Conservation (phyloP, 176 grass and related monocot species). For the Musa acuminata region DNA sequence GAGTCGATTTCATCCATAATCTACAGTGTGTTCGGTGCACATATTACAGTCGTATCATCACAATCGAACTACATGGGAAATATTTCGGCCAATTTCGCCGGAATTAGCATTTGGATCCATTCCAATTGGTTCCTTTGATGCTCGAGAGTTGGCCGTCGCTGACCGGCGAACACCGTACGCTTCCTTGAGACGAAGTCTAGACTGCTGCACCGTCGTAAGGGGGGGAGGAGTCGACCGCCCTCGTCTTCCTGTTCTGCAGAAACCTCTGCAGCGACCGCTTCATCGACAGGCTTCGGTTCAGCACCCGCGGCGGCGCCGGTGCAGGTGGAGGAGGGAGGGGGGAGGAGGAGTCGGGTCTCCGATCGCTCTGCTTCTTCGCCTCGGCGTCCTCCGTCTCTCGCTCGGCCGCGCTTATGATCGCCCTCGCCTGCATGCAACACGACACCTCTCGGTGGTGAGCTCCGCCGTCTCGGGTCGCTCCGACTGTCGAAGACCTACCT, state of each 20-base stretch:
- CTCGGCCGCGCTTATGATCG: conserved; percentile 1
- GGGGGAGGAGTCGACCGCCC: background rate
- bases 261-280: conserved; percentile 8
- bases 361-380: background rate
- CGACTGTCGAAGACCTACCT: background rate
- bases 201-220: background rate
- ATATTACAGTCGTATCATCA: no score
- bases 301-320: background rate
- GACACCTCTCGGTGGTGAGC: background rate
- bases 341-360: background rate
- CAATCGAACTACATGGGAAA: no score
- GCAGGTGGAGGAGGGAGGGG: no score
- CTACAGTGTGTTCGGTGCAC: no score
- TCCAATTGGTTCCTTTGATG: no score
- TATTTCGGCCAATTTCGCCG: no score
- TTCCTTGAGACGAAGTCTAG: no score
- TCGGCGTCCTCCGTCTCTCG: background rate
- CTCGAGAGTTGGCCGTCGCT: no score
- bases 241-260: conserved; percentile 15
- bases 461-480: background rate
- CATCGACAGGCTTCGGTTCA: conserved; percentile 6
- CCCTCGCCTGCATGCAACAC: background rate
- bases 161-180: no score
- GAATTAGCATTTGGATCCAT: no score
- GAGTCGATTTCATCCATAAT: no score